Base-by-base conservation (phyloP, 1,139 yeast species). In the Yamadazyma kanchanaburiensis region DNA sequence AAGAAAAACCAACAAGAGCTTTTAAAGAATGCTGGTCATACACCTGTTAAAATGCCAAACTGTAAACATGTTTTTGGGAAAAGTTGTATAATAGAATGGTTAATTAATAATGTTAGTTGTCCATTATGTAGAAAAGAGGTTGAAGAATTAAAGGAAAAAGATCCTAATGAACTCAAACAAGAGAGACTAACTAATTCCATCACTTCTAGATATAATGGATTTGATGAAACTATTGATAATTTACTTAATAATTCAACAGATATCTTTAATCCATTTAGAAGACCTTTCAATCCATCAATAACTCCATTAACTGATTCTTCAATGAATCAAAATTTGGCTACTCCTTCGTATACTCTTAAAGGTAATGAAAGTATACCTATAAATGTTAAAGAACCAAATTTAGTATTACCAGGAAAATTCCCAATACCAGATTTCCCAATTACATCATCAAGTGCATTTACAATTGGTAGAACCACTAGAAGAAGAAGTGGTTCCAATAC, bases 51-150 rank as follows among this genome's bases (percentile, higher is more conserved):
- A 27, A 64, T 67, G 65, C 72, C 73, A 2, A 51, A 51, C 28
- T 67, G 74, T 41, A 52, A 55, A 10, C 74, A 67, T 41, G 43
- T 64, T 0, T 67, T 67, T 40, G 74, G 74, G 6, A 55, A 57
- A 35, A 45, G 61, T 7, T 67, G 74, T 42, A 62, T 67, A 16
- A 49, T 64, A 4, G 72, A 65, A 35, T 67, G 74, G 74, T 46
- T 67, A 21, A 57, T 58, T 37, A 46, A 49, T 24, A 59, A 64
- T 40, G 69, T 61, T 5, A 63, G 66, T 39, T 67, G 74, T 44
- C 74, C 74, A 7, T 49, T 67, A 27, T 67, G 74, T 35, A 50
- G 74, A n/a, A 57, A 60, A 38, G 70, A 66, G 40, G 71, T 67
- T 13, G 65, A 60, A 33, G 52, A 53, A 12, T 45, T 43, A 6